Conservation (phyloP, 192 early-diverging fungal species). For the Diversispora eburnea region DNA sequence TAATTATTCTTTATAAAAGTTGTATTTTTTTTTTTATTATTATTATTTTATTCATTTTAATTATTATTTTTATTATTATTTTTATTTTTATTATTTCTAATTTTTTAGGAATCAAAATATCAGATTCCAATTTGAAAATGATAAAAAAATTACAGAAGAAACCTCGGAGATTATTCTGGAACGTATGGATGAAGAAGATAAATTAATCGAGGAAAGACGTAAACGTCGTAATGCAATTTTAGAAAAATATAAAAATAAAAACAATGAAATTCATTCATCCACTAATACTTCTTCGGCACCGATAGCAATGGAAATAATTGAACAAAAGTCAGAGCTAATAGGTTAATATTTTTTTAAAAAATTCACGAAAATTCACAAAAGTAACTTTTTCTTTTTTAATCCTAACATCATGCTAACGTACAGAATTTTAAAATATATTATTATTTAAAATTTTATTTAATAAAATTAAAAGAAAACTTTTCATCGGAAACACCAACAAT, state of each 20-base stretch:
- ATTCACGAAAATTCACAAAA: not conserved
- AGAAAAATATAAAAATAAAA: constrained; percentile 58
- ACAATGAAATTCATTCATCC: constrained; percentile 30
- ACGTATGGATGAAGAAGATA: constrained; percentile 71
- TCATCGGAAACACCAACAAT: constrained; percentile 30
- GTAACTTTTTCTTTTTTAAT: constrained; percentile 24
- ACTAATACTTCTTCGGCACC: constrained; percentile 19
- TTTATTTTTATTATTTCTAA: not conserved
- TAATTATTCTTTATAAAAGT: not conserved
- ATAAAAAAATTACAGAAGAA: constrained; percentile 27
- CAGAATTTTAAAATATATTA: too few relatives aligned
- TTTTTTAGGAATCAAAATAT: constrained; percentile 33
- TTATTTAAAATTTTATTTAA: too few relatives aligned
- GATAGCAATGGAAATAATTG: constrained; percentile 20
- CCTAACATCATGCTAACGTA: too few relatives aligned
- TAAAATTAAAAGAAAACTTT: constrained; percentile 30
- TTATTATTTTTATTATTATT: constrained; percentile 3
- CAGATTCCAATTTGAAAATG: constrained; percentile 23
- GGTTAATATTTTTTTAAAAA: constrained; percentile 13
- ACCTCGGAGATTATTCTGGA: constrained; percentile 43
- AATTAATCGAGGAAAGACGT: constrained; percentile 80
- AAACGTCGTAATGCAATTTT: constrained; percentile 73
- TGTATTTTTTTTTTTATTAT: not conserved
- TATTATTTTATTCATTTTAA: not conserved
- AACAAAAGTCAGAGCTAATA: not conserved